A percentile compares a stretch with the other conserved stretches of the same genome.
phyloP scores from a whole-genome alignment of 352 stramenopile species.

The Halophytophthora polymorphica region DNA sequence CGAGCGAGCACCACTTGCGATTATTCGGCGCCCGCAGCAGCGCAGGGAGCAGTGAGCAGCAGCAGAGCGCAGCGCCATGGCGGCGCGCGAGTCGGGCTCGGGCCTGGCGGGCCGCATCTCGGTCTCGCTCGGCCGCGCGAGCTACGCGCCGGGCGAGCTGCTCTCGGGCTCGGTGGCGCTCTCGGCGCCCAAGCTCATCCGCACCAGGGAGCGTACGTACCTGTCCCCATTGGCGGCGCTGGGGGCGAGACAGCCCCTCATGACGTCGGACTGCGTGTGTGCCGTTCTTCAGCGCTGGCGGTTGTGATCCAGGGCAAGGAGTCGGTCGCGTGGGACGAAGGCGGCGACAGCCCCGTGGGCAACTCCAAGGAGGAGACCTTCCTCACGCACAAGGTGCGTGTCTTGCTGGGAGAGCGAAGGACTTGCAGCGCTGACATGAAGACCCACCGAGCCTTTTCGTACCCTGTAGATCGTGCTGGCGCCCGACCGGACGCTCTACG shows the following conservation, averaged over 20 bases:
- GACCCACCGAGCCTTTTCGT: neutral
- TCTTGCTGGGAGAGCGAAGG: neutral
- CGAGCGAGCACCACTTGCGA: no score
- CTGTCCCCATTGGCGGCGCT: no score
- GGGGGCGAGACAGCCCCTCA: no score
- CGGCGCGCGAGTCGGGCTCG: slow-evolving; percentile 23
- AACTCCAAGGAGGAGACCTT: slow-evolving; percentile 31
- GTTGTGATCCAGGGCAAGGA: slow-evolving; percentile 26
- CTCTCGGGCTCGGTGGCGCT: slow-evolving; percentile 21
- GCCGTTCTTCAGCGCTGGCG: slow-evolving; percentile 13
- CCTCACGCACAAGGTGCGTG: slow-evolving; percentile 25
- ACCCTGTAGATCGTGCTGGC: slow-evolving; percentile 20
- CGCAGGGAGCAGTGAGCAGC: no score
- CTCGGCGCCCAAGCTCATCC: slow-evolving; percentile 19
- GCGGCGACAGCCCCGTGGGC: slow-evolving; percentile 22
- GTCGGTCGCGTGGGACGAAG: slow-evolving; percentile 28
- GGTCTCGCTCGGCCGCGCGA: slow-evolving; percentile 22
- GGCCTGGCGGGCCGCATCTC: slow-evolving; percentile 23
- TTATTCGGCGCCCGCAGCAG: neutral
- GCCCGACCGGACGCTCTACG: slow-evolving; percentile 9
- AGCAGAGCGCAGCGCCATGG: slow-evolving; percentile 8
- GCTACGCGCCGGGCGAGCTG: slow-evolving; percentile 26
- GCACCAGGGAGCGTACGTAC: slow-evolving; percentile 27
- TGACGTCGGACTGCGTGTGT: neutral
- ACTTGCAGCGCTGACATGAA: neutral